Evolutionary conservation across 1,139 yeast species (phyloP), one percentile per base, ranked within the genome.

Genomic region (Debaryomyces sp.): DNA sequence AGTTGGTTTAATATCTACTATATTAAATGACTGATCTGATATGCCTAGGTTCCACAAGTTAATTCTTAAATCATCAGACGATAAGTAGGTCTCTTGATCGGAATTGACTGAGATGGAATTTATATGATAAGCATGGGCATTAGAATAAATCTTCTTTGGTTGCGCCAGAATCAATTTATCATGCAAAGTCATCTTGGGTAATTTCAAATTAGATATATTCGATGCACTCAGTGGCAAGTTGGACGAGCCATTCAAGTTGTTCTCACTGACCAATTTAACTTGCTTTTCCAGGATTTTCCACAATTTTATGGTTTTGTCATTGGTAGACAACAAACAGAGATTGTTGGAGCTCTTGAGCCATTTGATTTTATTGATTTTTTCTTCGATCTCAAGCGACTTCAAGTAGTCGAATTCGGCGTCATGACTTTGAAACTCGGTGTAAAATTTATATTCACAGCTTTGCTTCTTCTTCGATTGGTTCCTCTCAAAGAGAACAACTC

Each of bases 331-430:
- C 59, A 95, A 75, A 64, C 89, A 90, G 62, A 92, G 94, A 66
- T 88, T 85, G 69, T 90, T 92, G 50, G 87, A 87, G 55, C 96
- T 84, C 61, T 82, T 85, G 64, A 96, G 82, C 99, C 99, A 95
- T 71, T 91, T 91, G 67, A 95, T 92, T 72, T 94, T 94, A 74
- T 95, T 95, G 68, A 95, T 95, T 69, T 94, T 94, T 71, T 95
- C 99, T 71, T 95, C 99, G 63, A 95, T 95, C 70, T 95, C 99
- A 58, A 95, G 78, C 32, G 96, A 88, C 71, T 95, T 95, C 59
- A 95, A 78, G 71, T 95, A 95, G 72, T 94, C 99, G 64, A 95
- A 95, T 70, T 95, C 99, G 8, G 99, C 97, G 68, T 95, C 99
- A 70, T 95, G 99, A 65, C 94, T 84, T 74, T 95, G 99, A 68